Percentiles rank a stretch among this genome's conserved stretches.
Conservation (phyloP, 2,329 filamentous ascomycete species). For the Talaromyces islandicus region DNA sequence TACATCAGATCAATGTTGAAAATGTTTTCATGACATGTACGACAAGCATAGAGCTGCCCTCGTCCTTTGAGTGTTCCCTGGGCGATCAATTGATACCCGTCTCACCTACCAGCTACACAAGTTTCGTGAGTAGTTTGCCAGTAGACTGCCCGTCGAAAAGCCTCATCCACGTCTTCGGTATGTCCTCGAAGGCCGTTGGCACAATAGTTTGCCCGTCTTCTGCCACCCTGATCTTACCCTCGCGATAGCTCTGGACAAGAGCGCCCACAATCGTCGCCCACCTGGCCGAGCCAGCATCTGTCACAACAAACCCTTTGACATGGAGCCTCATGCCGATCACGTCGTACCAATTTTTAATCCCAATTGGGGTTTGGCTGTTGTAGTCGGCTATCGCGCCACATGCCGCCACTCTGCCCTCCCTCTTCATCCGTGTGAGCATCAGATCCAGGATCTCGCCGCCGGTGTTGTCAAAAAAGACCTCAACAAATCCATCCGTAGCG, state of each 20-base stretch:
- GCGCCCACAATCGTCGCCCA: neutral
- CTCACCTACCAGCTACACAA: neutral
- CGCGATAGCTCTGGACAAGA: neutral
- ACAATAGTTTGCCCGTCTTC: neutral
- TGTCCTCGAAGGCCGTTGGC: neutral
- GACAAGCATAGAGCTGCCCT: no score
- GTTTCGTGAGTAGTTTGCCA: neutral
- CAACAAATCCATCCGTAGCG: constrained; percentile 45
- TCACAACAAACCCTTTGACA: neutral
- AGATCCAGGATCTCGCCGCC: neutral
- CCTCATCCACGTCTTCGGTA: neutral
- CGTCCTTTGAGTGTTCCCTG: neutral
- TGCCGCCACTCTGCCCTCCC: neutral
- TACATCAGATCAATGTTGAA: neutral
- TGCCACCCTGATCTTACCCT: neutral
- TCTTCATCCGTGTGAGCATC: neutral
- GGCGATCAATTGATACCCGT: no score
- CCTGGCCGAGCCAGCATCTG: neutral
- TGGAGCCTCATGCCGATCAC: neutral
- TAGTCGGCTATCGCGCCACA: neutral
- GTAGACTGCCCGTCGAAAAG: neutral
- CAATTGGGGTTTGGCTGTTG: neutral
- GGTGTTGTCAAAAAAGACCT: constrained; percentile 41
- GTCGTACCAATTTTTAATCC: constrained; percentile 4
- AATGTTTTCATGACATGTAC: neutral